Evolutionary conservation across 805 yeast genomes (phyloP), one percentile per base, ranked within the genome.

Genomic region (Osmozyma mogii): DNA sequence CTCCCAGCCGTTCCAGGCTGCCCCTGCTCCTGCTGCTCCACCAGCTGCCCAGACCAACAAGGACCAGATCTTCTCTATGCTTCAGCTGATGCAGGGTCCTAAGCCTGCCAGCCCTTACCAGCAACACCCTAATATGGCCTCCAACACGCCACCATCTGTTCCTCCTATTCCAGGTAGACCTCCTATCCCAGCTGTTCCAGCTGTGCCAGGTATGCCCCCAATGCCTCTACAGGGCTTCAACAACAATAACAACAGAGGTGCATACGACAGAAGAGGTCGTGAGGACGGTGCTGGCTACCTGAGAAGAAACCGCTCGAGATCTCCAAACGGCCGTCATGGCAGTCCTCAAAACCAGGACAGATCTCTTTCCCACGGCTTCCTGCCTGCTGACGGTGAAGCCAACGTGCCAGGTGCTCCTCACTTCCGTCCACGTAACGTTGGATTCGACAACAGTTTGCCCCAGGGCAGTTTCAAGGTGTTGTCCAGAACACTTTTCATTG

Each of bases 401-500:
- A 83, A 83, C 49, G 56, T 67, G 5, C 84, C 83, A 22, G 78
- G 83, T 3, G 78, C 77, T 29, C 77, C 82, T 3, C 87, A 83
- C 55, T 82, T 61, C 54, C 75, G 94, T 56, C 78, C 79, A n/a
- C 75, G 76, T 46, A 74, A 72, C 33, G 78, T 85, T 25, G 70
- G 78, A 8, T 68, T 67, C 48, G 96, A 88, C 54, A 69, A 71
- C 22, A 57, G 72, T 9, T 58, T 87, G 34, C 92, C 94, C 2
- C 74, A 76, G 27, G 94, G 87, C 24, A 69, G 80, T 24, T 71
- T 89, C 44, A 82, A 80, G 50, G 96, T 89, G 2, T 70, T 72
- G 44, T 81, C 94, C 30, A 77, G 98, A 59, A 92, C 98, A 0
- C 61, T 92, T 35, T 92, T 92, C 48, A 78, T 92, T 36, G 97